Evolutionary conservation across 2,329 filamentous ascomycete species (phyloP), one percentile per base, ranked within the genome.

Genomic region (Sarocladium strictum): DNA sequence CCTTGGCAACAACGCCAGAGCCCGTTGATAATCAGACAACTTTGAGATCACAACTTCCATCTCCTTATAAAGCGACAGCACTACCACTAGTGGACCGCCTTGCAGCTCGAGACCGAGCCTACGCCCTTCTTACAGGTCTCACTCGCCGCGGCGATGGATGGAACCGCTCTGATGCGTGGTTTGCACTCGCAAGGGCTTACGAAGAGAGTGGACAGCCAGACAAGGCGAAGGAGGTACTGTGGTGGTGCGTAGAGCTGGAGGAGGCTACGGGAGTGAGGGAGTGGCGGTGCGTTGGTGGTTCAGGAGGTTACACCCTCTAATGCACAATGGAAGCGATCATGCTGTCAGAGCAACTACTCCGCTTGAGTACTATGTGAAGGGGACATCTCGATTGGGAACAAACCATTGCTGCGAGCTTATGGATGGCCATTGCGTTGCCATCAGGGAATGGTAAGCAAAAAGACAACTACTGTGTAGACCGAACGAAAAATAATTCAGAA

Each of bases 161-260:
- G 94, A 93, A 97, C 69, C 83, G 87, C 67, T 85, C 89, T 0
- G 94, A 97, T 66, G 94, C 93, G 4, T 99, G 94, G 94, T 93
- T 90, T 64, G 83, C 87, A 3, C 79, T 99, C 32, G 89, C 91
- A 0, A 79, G 90, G 58, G 91, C 90, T 10, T 89, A 97, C 64
- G 94, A 99, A 69, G 84, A 91, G 65, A 89, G 89, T 55, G 89
- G 87, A 0, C 89, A 96, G 72, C 71, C 83, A 1, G 89, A 94
- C 35, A 96, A 93, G 74, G 88, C 94, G 14, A 95, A 92, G 72
- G 88, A 94, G 62, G 90, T 92, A 45, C 78, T 97, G 6, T 97
- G 94, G 94, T 97, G 93, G 91, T 96, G 92, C 63, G 89, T 99
- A 12, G 91, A 97, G 70, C 76, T 99, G 27, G 94, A 97, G 67